Evolutionary conservation across 163 green algal species (phyloP).

Genomic region (Chloroidium sp.): DNA sequence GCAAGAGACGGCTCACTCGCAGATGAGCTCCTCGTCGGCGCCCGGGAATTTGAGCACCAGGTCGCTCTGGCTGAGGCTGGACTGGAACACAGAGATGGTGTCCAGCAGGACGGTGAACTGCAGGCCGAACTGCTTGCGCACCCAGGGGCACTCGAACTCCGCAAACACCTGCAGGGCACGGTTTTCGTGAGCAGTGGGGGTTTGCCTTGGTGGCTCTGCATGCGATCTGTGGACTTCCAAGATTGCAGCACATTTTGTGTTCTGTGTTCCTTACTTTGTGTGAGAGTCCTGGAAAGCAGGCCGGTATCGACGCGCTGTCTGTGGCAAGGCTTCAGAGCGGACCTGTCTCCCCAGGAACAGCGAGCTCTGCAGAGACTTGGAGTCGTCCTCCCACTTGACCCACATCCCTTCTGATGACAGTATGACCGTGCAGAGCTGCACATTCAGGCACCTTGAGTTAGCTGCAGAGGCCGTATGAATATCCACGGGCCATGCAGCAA

Average conservation of each 20-base stretch:
- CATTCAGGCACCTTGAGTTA: not conserved
- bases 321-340: not conserved
- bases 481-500: not conserved
- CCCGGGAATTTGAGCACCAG: constrained; percentile 49
- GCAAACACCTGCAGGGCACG: constrained; percentile 16
- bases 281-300: too few relatives aligned
- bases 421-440: constrained; percentile 13
- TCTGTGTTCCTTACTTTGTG: too few relatives aligned
- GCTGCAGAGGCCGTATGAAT: not conserved
- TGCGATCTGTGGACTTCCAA: too few relatives aligned
- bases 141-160: constrained; percentile 2
- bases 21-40: constrained; percentile 44
- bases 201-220: not conserved
- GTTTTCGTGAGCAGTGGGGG: not conserved
- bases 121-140: constrained; percentile 32
- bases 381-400: constrained; percentile 45
- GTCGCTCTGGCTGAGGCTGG: constrained; percentile 12
- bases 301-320: too few relatives aligned
- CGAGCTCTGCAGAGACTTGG: constrained; percentile 37
- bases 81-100: constrained; percentile 46
- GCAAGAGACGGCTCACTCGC: constrained; percentile 34
- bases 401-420: constrained; percentile 24
- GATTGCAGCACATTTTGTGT: too few relatives aligned
- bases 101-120: constrained; percentile 46
- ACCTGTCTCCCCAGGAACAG: constrained; percentile 31